Evolutionary conservation across 2,329 filamentous ascomycete species (phyloP), one percentile per base, ranked within the genome.

Genomic region (Xylariaceae sp.): DNA sequence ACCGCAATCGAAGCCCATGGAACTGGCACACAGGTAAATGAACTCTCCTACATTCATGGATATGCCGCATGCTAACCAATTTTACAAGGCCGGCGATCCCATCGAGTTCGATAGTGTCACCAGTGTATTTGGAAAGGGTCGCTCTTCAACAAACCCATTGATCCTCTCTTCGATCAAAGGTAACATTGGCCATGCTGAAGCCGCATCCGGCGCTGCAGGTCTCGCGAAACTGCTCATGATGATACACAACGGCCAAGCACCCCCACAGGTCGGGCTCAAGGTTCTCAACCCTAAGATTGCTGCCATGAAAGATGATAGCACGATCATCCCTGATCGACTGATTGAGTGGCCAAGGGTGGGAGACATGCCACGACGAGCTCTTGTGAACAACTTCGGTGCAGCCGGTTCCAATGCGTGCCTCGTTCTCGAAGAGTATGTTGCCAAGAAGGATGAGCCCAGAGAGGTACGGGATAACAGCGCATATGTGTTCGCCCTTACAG

Each of bases 1-100:
- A 79, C 77, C 67, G 85, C 85, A 64, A 81, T 87, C 9, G 85
- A 88, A 68, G 84, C 86, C 76, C 85, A 88, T 68, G 85, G 85
- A 11, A 88, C 85, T 44, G 85, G 85, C 54, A 88, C 84, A 2
- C 83, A 87, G 65, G 84, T 23, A 30, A 18, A 30, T 8, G 11
- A 11, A 4, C 2, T 2, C 30, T 2, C 17, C 8, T 7, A 3
- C 47, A 49, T 18, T 49, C 4, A 18, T 49, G 15, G 6, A 49
- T 2, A n/a, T 45, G 13, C 2, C 10, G 10, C 41, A 45, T 45
- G 41, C 41, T 45, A 15, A 45, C 3, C 41, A n/a, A 5, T n/a
- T 6, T 45, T n/a, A 45, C 13, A 13, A 45, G 41, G 41, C 83
- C 52, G 85, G 85, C 64, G 85, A 88, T 67, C 79, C 78, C 3